Base-by-base conservation (phyloP, 2,329 filamentous ascomycete species). In the Botrytis porri region DNA sequence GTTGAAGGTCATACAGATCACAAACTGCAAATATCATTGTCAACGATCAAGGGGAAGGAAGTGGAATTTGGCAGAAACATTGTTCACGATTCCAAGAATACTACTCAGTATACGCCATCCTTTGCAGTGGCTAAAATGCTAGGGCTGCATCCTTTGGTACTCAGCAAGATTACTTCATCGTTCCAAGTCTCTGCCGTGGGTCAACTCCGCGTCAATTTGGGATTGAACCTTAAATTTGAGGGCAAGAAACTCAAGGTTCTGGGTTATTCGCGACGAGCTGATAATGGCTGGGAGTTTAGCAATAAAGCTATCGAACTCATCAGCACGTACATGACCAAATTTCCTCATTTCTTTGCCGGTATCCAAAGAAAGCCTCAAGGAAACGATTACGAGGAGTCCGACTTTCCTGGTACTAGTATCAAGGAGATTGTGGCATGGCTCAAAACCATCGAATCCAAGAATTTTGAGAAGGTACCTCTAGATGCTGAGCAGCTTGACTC, bases 401-500 rank as follows among this genome's bases (percentile, higher is more conserved):
- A 97, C 80, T 92, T 98, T 79, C 95, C 95, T 5, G 90, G 90
- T 69, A 83, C 88, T 65, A 93, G 93, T 80, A 92, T 99, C 80
- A 97, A 97, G 84, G 96, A 98, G 81, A 97, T 99, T 75, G 92
- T 90, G 39, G 89, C 91, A 48, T 99, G 95, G 95, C 86, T 99
- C 69, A 99, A 98, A 85, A 90, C 90, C 60, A 89, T 97, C 64
- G 93, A 98, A 81, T 93, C 93, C 0, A 97, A 94, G 86, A 93
- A 91, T 77, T 97, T 99, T 77, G 95, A 98, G 82, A 91, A 91
- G 76, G 96, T 99, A n/a, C 95, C 96, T 35, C 88, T 99, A 22
- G 96, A 99, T 79, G 96, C 96, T 1, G 93, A 98, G 81, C 97
- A 99, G 81, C 90, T 99, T 7, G 96, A 99, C 82, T 97, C 94